A percentile compares a stretch with the other conserved stretches of the same genome.
These are phyloP conservation scores for Glarea lozoyensis DNA, from an alignment of 495 filamentous ascomycete genomes.

Conservation along the genomic window DNA sequence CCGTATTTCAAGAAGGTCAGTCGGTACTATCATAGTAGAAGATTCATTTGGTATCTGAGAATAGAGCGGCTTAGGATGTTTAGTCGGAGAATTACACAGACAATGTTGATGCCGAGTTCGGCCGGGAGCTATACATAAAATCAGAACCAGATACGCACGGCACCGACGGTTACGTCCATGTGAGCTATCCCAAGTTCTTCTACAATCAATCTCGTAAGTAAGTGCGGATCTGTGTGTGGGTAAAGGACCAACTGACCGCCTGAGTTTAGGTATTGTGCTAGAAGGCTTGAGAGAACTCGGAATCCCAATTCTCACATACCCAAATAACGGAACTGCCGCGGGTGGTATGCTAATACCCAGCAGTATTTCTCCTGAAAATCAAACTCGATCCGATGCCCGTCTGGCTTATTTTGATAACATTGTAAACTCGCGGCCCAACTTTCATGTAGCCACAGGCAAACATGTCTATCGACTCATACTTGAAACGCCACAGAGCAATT, in stretches of 20 bases:
- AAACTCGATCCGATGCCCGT: not conserved
- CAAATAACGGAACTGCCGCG: slow-evolving; percentile 5
- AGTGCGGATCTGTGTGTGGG: too few relatives aligned
- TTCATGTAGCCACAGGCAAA: slow-evolving; percentile 3
- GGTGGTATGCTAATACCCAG: slow-evolving; percentile 19
- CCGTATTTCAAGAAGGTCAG: slow-evolving; percentile 49
- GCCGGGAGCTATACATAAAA: slow-evolving; percentile 26
- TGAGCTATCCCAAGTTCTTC: slow-evolving; percentile 42
- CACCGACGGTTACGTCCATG: slow-evolving; percentile 35
- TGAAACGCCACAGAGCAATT: not conserved
- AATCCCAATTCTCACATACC: slow-evolving; percentile 28
- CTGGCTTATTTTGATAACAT: slow-evolving; percentile 1
- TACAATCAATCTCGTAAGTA: slow-evolving; percentile 29
- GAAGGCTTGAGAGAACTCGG: slow-evolving; percentile 39
- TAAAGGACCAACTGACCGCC: too few relatives aligned
- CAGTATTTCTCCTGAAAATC: slow-evolving; percentile 2
- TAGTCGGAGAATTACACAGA: slow-evolving; percentile 20
- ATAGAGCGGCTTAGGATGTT: not conserved
- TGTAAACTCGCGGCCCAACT: not conserved
- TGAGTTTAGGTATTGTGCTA: slow-evolving; percentile 42
- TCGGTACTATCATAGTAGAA: not conserved
- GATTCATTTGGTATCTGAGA: not conserved
- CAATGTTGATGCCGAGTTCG: slow-evolving; percentile 14
- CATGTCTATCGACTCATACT: slow-evolving; percentile 7
- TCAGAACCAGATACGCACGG: slow-evolving; percentile 20